Base-by-base conservation (phyloP, 2,329 filamentous ascomycete genomes). In the Beauveria sp. region DNA sequence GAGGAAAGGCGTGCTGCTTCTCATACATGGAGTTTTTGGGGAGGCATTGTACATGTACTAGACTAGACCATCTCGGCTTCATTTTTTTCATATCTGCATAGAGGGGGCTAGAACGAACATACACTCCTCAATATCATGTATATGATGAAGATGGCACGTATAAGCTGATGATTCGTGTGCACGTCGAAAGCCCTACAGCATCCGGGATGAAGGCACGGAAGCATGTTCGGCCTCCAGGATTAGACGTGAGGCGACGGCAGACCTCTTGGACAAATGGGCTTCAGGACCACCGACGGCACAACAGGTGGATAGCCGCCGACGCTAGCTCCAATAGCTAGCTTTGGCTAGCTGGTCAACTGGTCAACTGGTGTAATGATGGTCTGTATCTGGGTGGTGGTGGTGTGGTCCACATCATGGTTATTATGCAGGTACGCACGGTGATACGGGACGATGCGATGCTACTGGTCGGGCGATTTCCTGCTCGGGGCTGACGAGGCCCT, bases 1-100 rank as follows among this genome's bases (percentile, higher is more conserved):
- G 28, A n/a, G 22, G 22, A 50, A 45, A 50, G 7, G 22, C 14
- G 47, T 52, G 38, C 20, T 59, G 34, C 34, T 53, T 43, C 24
- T 26, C 8, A 20, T 26, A 40, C 40, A 45, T 24, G 57, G 57
- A 52, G 57, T 59, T 59, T 49, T 26, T 38, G 30, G 18, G 38
- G 40, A 20, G 34, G 14, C 14, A 12, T 46, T 42, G 24, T 46
- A 59, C 49, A 58, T 59, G 57, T 59, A 59, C 47, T 59, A 51
- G 56, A 53, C 34, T 59, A 59, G 57, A 59, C 22, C 47, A 59
- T 59, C 57, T 52, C 57, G 34, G 38, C 47, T 53, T 50, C 45
- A 12, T 30, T 58, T 30, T 7, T 43, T 59, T 38, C 38, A 24
- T 12, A 18, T 45, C 3, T 5, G 16, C 7, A 43, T 46, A 58